Conservation (phyloP, 2,329 filamentous ascomycete genomes). For the Aspergillus japonicus region DNA sequence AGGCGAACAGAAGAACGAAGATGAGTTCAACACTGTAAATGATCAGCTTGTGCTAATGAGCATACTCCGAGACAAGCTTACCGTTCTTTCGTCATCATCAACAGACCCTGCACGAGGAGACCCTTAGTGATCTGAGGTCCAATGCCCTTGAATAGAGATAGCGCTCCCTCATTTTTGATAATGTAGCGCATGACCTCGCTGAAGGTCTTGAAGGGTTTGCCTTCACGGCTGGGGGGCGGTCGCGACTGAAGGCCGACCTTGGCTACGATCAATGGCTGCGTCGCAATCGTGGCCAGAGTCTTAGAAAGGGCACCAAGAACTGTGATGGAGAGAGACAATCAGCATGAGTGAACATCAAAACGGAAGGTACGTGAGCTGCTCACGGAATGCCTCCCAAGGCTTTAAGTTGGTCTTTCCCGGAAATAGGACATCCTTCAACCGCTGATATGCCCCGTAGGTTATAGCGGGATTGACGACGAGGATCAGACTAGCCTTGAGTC, state of each 20-base stretch:
- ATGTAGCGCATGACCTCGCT: slow-evolving; percentile 95
- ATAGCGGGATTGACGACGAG: slow-evolving; percentile 95
- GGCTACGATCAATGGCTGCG: slow-evolving; percentile 93
- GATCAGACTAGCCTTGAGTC: slow-evolving; percentile 91
- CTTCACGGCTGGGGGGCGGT: slow-evolving; percentile 77
- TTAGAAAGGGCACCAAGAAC: slow-evolving; percentile 93
- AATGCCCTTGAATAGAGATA: slow-evolving; percentile 95
- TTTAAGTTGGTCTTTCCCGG: slow-evolving; percentile 72
- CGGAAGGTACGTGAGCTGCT: slow-evolving; percentile 42
- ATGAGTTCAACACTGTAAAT: slow-evolving; percentile 72
- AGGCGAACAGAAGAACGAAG: slow-evolving; percentile 83
- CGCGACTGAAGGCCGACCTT: slow-evolving; percentile 96
- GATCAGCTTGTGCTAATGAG: slow-evolving; percentile 10
- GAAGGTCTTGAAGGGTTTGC: slow-evolving; percentile 91
- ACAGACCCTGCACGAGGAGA: slow-evolving; percentile 84
- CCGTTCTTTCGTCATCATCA: slow-evolving; percentile 99
- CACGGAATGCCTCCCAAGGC: slow-evolving; percentile 88
- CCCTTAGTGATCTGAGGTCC: slow-evolving; percentile 92
- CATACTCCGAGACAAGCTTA: slow-evolving; percentile 37
- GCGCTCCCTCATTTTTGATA: slow-evolving; percentile 76
- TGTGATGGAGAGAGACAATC: slow-evolving; percentile 36
- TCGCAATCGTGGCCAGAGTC: slow-evolving; percentile 82
- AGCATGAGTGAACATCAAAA: slow-evolving; percentile 2
- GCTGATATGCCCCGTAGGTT: slow-evolving; percentile 95
- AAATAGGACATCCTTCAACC: slow-evolving; percentile 74